phyloP scores from a whole-genome alignment of 495 filamentous ascomycete species.

The Pyrenopolyporus hunteri region DNA sequence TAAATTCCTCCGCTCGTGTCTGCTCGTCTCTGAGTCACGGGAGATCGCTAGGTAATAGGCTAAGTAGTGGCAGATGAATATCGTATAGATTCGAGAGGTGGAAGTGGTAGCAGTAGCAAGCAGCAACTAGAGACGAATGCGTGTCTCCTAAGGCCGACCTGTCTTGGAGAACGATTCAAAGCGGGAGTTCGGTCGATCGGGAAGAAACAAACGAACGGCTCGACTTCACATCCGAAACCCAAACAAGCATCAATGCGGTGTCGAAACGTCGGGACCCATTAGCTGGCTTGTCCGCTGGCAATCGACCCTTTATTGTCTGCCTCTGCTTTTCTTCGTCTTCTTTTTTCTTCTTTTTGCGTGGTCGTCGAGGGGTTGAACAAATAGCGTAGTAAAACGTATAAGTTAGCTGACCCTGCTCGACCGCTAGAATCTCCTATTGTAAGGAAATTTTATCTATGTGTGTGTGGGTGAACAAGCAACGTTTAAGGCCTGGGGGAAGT shows the following conservation, averaged over 20 bases:
- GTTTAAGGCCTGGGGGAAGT: slow-evolving; percentile 4
- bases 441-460: slow-evolving; percentile 4
- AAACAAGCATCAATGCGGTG: slow-evolving; percentile 33
- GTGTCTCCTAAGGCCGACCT: not conserved
- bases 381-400: slow-evolving; percentile 12
- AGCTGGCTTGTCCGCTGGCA: not conserved
- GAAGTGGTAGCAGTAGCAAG: too few relatives aligned
- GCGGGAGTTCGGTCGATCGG: slow-evolving; percentile 11
- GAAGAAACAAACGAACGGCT: slow-evolving; percentile 30
- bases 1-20: not conserved
- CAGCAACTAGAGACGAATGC: too few relatives aligned
- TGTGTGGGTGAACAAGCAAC: slow-evolving; percentile 23
- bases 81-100: too few relatives aligned
- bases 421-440: slow-evolving; percentile 3
- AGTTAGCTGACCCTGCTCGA: slow-evolving; percentile 6
- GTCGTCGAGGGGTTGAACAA: not conserved
- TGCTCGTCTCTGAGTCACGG: too few relatives aligned
- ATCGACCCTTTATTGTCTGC: not conserved
- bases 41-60: too few relatives aligned
- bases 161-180: slow-evolving; percentile 16
- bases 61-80: too few relatives aligned
- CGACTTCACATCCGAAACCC: slow-evolving; percentile 36
- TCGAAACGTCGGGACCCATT: slow-evolving; percentile 9
- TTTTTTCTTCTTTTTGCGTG: not conserved
- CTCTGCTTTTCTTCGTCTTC: not conserved